phyloP scores from a whole-genome alignment of 225 moss, liverwort and hornwort species.

The Marchantia polymorpha region DNA sequence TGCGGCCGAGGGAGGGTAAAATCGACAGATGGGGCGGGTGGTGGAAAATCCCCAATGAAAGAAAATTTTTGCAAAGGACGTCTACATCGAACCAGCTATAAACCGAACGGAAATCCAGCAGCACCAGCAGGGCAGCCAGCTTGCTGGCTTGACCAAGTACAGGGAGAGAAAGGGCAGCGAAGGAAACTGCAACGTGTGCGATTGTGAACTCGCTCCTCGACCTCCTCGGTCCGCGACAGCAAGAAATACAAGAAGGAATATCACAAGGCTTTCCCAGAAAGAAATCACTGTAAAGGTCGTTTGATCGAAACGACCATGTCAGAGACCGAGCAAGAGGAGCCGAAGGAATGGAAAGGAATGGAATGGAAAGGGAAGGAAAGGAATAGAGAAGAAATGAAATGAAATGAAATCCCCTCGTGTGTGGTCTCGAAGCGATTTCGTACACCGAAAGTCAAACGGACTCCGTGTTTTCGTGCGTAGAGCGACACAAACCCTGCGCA shows the following conservation, averaged over 20 bases:
- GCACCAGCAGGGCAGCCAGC: background rate
- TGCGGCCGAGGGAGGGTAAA: background rate
- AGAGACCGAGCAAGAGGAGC: background rate
- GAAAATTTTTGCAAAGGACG: background rate
- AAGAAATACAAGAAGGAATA: background rate
- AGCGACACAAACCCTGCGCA: background rate
- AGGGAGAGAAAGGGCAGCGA: background rate
- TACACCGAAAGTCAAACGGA: background rate
- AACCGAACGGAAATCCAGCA: background rate
- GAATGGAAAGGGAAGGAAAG: background rate
- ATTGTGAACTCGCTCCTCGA: background rate
- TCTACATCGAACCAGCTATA: background rate
- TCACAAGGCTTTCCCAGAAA: background rate
- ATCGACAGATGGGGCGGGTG: background rate
- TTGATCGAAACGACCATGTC: background rate
- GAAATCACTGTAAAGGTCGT: background rate
- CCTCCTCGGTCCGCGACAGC: background rate
- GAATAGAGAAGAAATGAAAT: background rate
- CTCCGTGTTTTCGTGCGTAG: background rate
- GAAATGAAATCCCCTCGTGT: background rate
- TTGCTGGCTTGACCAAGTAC: background rate
- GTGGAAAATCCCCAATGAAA: background rate
- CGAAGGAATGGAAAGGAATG: background rate
- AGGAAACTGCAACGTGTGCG: background rate
- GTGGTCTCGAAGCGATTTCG: background rate